Evolutionary conservation across 805 yeast genomes (phyloP).

Genomic region (Saccharomycopsis amapae): DNA sequence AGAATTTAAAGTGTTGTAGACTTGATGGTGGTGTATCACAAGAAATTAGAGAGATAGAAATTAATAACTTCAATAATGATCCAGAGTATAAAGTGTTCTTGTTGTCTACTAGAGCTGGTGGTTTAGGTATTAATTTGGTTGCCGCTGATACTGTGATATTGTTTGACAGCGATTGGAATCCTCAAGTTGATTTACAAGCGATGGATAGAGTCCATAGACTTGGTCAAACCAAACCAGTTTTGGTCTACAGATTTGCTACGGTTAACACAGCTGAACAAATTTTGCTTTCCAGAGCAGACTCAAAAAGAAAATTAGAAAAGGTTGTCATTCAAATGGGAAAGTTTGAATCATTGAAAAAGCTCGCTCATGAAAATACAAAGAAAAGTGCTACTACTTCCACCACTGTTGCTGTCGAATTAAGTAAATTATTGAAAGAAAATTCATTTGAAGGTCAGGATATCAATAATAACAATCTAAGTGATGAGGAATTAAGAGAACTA

Average conservation of each 20-base stretch:
- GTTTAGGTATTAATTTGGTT: constrained; percentile 79
- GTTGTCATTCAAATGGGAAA: constrained; percentile 64
- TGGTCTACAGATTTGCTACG: constrained; percentile 70
- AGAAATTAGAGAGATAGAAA: constrained; percentile 55
- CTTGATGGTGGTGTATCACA: constrained; percentile 74
- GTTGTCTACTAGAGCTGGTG: constrained; percentile 90
- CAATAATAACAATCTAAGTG: constrained; percentile 27
- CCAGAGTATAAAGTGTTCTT: constrained; percentile 47
- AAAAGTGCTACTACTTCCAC: constrained; percentile 26
- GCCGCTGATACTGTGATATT: constrained; percentile 86
- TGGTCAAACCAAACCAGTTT: constrained; percentile 81
- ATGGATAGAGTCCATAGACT: constrained; percentile 93
- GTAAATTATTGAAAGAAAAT: constrained; percentile 34
- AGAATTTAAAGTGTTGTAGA: constrained; percentile 43
- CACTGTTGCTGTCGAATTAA: constrained; percentile 34
- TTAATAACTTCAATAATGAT: constrained; percentile 42
- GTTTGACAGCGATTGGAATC: constrained; percentile 96
- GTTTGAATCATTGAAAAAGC: constrained; percentile 38
- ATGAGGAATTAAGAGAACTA: constrained; percentile 42
- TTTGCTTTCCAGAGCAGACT: constrained; percentile 67
- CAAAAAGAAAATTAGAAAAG: constrained; percentile 72
- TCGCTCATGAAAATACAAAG: constrained; percentile 28
- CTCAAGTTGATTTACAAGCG: constrained; percentile 93
- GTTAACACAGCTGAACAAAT: constrained; percentile 80
- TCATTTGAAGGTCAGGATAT: constrained; percentile 28